Percentiles rank a stretch among this genome's conserved stretches.
Evolutionary conservation across 768 basidiomycete genomes (phyloP).

Genomic region (Ramaria rubella): DNA sequence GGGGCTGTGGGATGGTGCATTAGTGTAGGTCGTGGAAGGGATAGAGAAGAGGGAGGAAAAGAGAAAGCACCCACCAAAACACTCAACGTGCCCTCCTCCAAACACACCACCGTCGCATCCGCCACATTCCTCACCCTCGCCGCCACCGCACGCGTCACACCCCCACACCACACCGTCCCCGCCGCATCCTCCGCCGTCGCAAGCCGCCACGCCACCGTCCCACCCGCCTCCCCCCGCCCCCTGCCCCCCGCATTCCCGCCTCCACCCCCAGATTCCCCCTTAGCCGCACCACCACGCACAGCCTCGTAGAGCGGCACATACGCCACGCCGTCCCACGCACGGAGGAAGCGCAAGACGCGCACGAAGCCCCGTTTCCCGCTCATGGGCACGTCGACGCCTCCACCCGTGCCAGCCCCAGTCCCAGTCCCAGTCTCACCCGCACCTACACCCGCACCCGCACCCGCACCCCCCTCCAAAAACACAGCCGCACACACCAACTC

Average conservation of each 20-base stretch:
- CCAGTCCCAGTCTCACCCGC: no score
- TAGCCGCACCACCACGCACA: slow-evolving; percentile 22
- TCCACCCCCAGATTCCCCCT: slow-evolving; percentile 19
- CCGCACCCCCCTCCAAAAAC: slow-evolving; percentile 52
- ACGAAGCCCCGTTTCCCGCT: slow-evolving; percentile 62
- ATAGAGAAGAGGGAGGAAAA: background rate
- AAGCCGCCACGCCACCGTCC: slow-evolving; percentile 65
- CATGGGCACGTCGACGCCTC: slow-evolving; percentile 4
- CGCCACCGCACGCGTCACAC: slow-evolving; percentile 63
- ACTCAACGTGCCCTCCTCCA: slow-evolving; percentile 47
- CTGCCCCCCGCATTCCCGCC: no score
- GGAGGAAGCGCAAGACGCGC: slow-evolving; percentile 61
- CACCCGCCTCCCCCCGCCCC: no score
- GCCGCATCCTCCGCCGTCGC: slow-evolving; percentile 69
- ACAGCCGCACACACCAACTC: slow-evolving; percentile 80
- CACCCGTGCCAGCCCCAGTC: no score
- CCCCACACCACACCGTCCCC: slow-evolving; percentile 72
- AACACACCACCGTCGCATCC: slow-evolving; percentile 57
- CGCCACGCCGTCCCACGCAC: slow-evolving; percentile 70
- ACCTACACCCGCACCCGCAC: no score
- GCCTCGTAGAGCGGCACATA: slow-evolving; percentile 67
- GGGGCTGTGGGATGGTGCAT: no score
- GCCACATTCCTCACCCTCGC: slow-evolving; percentile 69
- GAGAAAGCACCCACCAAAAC: slow-evolving; percentile 44
- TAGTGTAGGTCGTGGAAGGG: background rate